Percentiles rank a stretch among this genome's conserved stretches.
Conservation (phyloP, 1,139 yeast genomes). For the Ogataea hybrid region DNA sequence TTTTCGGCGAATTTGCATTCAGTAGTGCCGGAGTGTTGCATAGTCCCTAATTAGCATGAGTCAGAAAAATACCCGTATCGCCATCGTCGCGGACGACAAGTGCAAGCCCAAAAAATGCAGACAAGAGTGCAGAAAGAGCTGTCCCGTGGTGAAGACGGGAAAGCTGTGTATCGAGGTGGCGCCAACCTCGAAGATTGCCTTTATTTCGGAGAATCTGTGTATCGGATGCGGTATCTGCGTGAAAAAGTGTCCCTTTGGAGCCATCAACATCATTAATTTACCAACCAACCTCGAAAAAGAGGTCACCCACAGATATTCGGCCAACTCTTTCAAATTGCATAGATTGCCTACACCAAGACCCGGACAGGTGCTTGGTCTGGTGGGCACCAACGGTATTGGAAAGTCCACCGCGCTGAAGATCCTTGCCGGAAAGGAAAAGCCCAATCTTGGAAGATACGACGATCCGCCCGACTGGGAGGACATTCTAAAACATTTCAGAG, state of each 20-base stretch:
- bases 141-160: constrained; percentile 98
- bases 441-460: constrained; percentile 89
- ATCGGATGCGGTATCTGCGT: constrained; percentile 99
- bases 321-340: constrained; percentile 95
- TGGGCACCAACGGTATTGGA: constrained; percentile 99
- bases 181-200: constrained; percentile 88
- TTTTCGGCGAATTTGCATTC: not conserved
- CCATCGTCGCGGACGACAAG: constrained; percentile 88
- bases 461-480: constrained; percentile 98
- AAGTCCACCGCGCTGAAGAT: constrained; percentile 97
- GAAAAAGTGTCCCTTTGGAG: constrained; percentile 97
- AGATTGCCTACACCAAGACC: constrained; percentile 98
- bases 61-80: constrained; percentile 77
- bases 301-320: constrained; percentile 96
- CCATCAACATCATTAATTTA: constrained; percentile 89
- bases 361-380: constrained; percentile 96
- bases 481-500: constrained; percentile 86
- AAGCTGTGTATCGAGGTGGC: constrained; percentile 95
- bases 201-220: constrained; percentile 92
- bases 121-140: constrained; percentile 94
- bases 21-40: not conserved
- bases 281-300: constrained; percentile 92
- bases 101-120: constrained; percentile 98
- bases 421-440: constrained; percentile 97
- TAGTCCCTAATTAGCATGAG: constrained; percentile 38